phyloP scores from a whole-genome alignment of 805 yeast genomes.

The Starmerella vitae region DNA sequence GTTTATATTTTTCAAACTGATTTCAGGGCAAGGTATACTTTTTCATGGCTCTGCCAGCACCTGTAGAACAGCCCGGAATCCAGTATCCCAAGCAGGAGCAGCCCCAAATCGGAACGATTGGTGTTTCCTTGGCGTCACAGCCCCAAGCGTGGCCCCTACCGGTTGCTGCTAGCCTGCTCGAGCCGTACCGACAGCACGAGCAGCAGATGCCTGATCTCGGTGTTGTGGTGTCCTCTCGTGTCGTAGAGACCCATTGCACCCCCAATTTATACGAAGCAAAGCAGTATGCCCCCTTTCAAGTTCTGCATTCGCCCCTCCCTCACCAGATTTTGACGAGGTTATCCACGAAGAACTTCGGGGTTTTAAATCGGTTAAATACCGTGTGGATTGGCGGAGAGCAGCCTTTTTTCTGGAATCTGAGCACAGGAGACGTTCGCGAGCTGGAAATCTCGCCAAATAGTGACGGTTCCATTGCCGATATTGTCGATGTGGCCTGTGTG shows the following conservation, averaged over 20 bases:
- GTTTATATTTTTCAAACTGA: neutral
- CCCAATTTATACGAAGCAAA: slow-evolving; percentile 11
- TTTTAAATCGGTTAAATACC: slow-evolving; percentile 64
- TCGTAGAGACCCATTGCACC: slow-evolving; percentile 18
- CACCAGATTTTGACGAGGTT: slow-evolving; percentile 4
- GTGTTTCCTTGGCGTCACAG: slow-evolving; percentile 15
- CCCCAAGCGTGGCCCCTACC: slow-evolving; percentile 19
- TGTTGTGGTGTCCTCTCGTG: slow-evolving; percentile 13
- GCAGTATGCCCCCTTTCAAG: slow-evolving; percentile 16
- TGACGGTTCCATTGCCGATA: slow-evolving; percentile 63
- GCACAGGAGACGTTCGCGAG: slow-evolving; percentile 53
- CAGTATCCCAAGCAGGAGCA: slow-evolving; percentile 5
- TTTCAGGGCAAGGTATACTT: no score
- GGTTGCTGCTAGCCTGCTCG: slow-evolving; percentile 19
- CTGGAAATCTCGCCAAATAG: slow-evolving; percentile 32
- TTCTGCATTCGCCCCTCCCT: slow-evolving; percentile 15
- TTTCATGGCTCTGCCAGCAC: slow-evolving; percentile 20
- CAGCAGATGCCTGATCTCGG: slow-evolving; percentile 19
- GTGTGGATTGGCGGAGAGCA: slow-evolving; percentile 80
- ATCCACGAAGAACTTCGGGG: slow-evolving; percentile 35
- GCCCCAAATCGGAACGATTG: slow-evolving; percentile 20
- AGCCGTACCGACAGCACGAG: slow-evolving; percentile 19
- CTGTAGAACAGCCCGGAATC: slow-evolving; percentile 14
- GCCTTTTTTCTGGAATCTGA: slow-evolving; percentile 73
- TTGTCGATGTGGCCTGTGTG: slow-evolving; percentile 61